phyloP scores from a whole-genome alignment of 306 rosid species.

The Medicago truncatula region DNA sequence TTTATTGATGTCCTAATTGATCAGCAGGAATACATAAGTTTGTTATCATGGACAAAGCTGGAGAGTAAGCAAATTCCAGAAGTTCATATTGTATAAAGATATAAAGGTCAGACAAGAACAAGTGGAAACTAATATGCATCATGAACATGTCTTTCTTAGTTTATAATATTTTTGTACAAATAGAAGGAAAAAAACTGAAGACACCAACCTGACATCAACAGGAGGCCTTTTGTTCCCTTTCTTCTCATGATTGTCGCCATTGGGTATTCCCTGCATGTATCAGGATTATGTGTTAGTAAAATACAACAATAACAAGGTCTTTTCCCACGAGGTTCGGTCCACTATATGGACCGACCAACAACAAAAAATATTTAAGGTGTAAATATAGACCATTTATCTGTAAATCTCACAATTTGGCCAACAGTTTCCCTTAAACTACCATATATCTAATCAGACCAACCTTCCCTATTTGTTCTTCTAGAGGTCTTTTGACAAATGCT shows the following conservation, averaged over 20 bases:
- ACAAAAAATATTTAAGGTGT: background rate
- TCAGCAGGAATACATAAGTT: background rate
- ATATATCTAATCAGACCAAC: background rate
- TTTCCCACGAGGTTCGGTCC: background rate
- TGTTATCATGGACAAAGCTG: background rate
- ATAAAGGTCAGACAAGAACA: constrained; percentile 7
- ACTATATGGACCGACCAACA: background rate
- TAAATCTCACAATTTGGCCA: background rate
- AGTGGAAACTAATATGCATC: background rate
- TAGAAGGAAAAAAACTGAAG: background rate
- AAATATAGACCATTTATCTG: background rate
- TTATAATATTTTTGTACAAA: constrained; percentile 2
- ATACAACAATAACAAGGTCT: background rate
- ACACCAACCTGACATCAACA: constrained; percentile 75
- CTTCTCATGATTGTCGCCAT: constrained; percentile 76
- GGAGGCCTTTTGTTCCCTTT: constrained; percentile 86
- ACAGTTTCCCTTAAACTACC: constrained; percentile 4
- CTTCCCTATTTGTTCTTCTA: background rate
- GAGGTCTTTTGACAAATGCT: background rate
- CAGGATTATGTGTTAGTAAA: constrained; percentile 10
- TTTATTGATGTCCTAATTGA: background rate
- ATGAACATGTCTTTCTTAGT: background rate
- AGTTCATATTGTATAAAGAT: background rate
- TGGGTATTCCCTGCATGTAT: constrained; percentile 67
- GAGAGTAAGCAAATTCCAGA: background rate